A percentile compares a stretch with the other conserved stretches of the same genome.
Evolutionary conservation across 208 protist species (phyloP).

Genomic region (Leishmania braziliensis): DNA sequence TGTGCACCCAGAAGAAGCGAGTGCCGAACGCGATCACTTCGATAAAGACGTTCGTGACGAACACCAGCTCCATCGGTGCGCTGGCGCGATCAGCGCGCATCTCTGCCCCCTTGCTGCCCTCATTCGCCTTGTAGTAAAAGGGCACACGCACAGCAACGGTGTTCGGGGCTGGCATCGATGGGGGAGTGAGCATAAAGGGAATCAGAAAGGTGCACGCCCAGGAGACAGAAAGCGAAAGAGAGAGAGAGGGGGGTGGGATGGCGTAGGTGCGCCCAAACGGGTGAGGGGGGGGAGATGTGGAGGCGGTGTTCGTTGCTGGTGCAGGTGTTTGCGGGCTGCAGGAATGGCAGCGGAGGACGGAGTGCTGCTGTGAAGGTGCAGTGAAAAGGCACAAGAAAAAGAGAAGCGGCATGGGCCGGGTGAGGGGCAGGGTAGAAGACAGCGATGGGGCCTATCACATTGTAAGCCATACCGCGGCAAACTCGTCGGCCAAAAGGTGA

Average conservation of each 20-base stretch:
- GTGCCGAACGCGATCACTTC: conserved; percentile 49
- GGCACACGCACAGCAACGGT: conserved; percentile 31
- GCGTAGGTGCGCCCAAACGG: neutral
- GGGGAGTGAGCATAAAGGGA: neutral
- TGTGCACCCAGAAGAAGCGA: conserved; percentile 73
- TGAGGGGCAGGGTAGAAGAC: neutral
- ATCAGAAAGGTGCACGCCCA: neutral
- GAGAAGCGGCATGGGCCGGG: neutral
- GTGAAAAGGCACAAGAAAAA: neutral
- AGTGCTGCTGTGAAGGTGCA: neutral
- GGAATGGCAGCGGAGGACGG: neutral
- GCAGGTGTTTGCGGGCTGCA: neutral
- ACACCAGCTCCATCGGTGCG: neutral
- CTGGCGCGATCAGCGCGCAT: neutral
- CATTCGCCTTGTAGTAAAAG: conserved; percentile 25
- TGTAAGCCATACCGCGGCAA: neutral
- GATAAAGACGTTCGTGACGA: conserved; percentile 47
- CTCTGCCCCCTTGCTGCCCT: neutral
- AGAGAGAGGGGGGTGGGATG: too few relatives aligned
- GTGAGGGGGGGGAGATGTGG: neutral
- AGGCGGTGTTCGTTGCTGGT: neutral
- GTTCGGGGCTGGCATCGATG: conserved; percentile 30
- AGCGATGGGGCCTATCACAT: neutral
- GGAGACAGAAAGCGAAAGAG: neutral
- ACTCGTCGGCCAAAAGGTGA: neutral